phyloP scores from a whole-genome alignment of 352 stramenopile species.

The Phytophthora foliorum region DNA sequence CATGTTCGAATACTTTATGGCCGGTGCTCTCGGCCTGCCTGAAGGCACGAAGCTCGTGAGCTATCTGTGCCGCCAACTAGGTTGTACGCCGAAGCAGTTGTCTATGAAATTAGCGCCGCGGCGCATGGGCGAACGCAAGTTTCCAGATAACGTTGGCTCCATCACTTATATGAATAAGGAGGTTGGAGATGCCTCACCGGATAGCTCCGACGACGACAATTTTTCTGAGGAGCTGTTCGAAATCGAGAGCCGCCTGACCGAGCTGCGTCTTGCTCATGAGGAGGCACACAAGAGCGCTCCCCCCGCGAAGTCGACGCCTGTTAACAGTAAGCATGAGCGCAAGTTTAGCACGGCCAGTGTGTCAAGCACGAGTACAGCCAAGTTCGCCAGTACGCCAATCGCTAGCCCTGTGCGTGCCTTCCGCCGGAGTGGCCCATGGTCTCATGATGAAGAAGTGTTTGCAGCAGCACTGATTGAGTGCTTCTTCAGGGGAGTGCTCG shows the following conservation, averaged over 20 bases:
- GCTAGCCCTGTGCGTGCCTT: constrained; percentile 42
- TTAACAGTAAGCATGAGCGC: constrained; percentile 44
- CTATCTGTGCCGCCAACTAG: constrained; percentile 69
- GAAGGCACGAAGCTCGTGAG: constrained; percentile 67
- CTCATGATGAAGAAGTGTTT: constrained; percentile 75
- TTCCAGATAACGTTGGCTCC: constrained; percentile 65
- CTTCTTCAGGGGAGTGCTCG: constrained; percentile 74
- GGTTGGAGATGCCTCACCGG: constrained; percentile 13
- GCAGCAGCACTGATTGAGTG: constrained; percentile 68
- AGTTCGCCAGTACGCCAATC: constrained; percentile 31
- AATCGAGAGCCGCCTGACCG: constrained; percentile 54
- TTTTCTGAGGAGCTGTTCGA: constrained; percentile 63
- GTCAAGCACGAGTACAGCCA: constrained; percentile 36
- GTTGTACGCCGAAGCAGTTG: constrained; percentile 62
- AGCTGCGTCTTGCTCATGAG: constrained; percentile 58
- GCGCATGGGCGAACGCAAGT: constrained; percentile 59
- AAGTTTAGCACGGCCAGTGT: constrained; percentile 38
- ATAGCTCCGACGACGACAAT: constrained; percentile 35
- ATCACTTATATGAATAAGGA: constrained; percentile 61
- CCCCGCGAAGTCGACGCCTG: constrained; percentile 6
- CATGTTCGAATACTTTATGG: constrained; percentile 75
- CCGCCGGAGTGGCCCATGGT: constrained; percentile 72
- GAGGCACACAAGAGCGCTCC: constrained; percentile 44
- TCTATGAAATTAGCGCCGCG: constrained; percentile 78
- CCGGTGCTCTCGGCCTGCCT: constrained; percentile 57